Conservation (phyloP, 2,329 filamentous ascomycete genomes). For the Xylaria sp. region DNA sequence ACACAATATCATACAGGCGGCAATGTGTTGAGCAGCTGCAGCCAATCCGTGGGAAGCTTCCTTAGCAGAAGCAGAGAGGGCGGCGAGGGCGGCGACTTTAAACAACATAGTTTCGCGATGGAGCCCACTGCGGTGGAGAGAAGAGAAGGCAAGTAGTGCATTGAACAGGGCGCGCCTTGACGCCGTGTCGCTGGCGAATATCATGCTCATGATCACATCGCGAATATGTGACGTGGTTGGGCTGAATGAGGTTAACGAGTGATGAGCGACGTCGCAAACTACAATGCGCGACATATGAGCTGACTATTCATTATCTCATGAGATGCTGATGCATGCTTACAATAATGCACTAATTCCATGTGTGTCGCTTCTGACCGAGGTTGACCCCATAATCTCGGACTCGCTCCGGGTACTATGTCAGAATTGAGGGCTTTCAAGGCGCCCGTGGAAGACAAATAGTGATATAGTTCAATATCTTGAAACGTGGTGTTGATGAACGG, state of each 20-base stretch:
- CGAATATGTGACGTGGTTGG: conserved; percentile 26
- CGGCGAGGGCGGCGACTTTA: conserved; percentile 35
- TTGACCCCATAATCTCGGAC: conserved; percentile 8
- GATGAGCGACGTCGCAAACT: conserved; percentile 33
- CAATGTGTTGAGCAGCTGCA: conserved; percentile 38
- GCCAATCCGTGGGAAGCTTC: conserved; percentile 16
- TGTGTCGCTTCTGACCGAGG: conserved; percentile 11
- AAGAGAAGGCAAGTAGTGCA: conserved; percentile 38
- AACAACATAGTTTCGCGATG: conserved; percentile 33
- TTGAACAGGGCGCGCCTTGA: conserved; percentile 32
- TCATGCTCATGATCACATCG: conserved; percentile 36
- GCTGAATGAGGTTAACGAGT: conserved; percentile 32
- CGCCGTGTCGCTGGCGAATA: conserved; percentile 28
- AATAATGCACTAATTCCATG: conserved; percentile 26
- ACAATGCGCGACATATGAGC: neutral
- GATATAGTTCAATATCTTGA: conserved; percentile 33
- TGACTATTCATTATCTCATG: neutral
- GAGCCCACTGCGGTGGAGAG: conserved; percentile 33
- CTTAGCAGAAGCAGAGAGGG: conserved; percentile 32
- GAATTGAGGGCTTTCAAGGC: neutral
- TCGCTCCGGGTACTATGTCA: neutral
- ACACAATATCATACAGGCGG: conserved; percentile 41
- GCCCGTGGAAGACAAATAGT: conserved; percentile 2
- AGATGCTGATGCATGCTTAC: conserved; percentile 13
- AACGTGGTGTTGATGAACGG: conserved; percentile 34